Evolutionary conservation across 495 filamentous ascomycete genomes (phyloP), one percentile per base, ranked within the genome.

Genomic region (Zalerion maritima): DNA sequence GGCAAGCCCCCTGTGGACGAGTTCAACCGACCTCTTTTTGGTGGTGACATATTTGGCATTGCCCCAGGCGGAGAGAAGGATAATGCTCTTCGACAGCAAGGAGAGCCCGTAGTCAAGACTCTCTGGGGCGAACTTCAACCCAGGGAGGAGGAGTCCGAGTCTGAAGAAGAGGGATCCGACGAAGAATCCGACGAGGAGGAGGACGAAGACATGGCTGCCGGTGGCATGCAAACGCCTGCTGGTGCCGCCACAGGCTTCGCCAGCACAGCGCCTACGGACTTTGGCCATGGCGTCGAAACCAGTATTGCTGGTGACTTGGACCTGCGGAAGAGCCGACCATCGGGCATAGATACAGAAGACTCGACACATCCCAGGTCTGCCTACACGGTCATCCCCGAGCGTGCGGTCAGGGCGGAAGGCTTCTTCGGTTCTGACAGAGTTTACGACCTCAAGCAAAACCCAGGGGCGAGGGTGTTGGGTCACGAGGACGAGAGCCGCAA

Each of bases 1-100:
- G 89, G 89, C 26, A 94, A 94, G 47, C 89, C 89, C 2, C 89
- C 89, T 2, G 73, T 91, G 0, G 85, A 94, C 49, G 89, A 94
- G 41, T 80, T 79, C 46, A 86, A 89, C 49, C 56, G 80, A 14
- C 86, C 89, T 1, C 58, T 93, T 5, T 96, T 83, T 46, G 89
- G 89, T 28, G 85, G 85, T 31, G 89, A 94, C 50, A 82, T 94
- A 18, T 92, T 93, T 45, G 89, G 89, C 32, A 73, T 86, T 26
- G 64, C 42, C 7, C 22, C 18, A 7, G 28, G 34, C 20, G 22
- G 35, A 30, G 25, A 21, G 18, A 41, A 39, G 24, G 35, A 37
- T 0, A 37, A 41, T 27, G 28, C 26, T 10, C 34, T 45, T 25
- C 43, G 69, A 58, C 35, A 62, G 40, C 25, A 68, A 18, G 79